phyloP scores from a whole-genome alignment of 164 flowering plant genomes.

The Pachysandra terminalis region DNA sequence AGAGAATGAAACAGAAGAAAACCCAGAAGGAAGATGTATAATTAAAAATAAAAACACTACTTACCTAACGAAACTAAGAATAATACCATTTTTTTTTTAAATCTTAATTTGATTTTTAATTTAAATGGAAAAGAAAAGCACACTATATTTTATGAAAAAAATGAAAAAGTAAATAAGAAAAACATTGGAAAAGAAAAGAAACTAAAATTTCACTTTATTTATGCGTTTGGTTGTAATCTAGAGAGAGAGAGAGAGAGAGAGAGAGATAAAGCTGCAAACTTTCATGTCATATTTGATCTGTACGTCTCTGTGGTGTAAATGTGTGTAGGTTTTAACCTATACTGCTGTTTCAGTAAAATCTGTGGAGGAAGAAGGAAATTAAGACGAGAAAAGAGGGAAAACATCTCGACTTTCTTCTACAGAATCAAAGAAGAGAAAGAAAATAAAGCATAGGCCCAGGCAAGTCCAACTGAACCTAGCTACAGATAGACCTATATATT shows the following conservation, averaged over 20 bases:
- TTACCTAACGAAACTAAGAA: background rate
- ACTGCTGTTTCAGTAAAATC: background rate
- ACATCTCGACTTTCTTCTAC: conserved; percentile 1
- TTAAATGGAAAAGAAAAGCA: too few species aligned
- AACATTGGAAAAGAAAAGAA: too few species aligned
- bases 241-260: conserved; percentile 17
- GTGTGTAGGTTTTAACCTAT: conserved; percentile 8
- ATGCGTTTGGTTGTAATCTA: too few species aligned
- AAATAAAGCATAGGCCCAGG: conserved; percentile 20
- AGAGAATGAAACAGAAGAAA: background rate
- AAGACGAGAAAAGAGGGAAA: background rate
- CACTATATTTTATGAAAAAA: too few species aligned
- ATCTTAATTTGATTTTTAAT: too few species aligned
- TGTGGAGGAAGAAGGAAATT: background rate
- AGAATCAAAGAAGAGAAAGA: too few species aligned
- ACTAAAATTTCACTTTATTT: too few species aligned
- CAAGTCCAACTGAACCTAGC: conserved; percentile 21
- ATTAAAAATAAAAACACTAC: too few species aligned
- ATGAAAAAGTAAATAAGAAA: too few species aligned
- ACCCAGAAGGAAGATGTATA: too few species aligned
- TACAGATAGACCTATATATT: conserved; percentile 5
- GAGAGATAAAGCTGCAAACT: conserved; percentile 30
- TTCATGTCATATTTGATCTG: conserved; percentile 25
- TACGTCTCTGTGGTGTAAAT: conserved; percentile 22
- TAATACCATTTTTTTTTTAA: too few species aligned